A percentile compares a stretch with the other conserved stretches of the same genome.
These are phyloP conservation scores for Plasmodium berghei DNA, from an alignment of 169 alveolate genomes.

Conservation along the genomic window DNA sequence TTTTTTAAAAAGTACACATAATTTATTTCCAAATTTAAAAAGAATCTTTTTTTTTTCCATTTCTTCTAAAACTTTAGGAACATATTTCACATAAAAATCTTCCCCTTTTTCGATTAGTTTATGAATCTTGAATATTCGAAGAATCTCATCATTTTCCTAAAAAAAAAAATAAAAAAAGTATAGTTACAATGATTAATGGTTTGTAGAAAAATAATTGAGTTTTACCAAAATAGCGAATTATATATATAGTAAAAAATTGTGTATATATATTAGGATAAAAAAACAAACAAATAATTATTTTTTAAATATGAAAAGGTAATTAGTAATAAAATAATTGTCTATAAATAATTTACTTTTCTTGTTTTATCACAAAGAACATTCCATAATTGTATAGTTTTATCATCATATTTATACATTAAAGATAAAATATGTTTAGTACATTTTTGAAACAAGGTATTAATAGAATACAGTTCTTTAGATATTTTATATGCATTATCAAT, in stretches of 20 bases:
- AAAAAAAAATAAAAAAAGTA: background rate
- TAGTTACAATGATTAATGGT: background rate
- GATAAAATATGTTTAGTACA: slow-evolving; percentile 8
- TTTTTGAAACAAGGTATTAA: slow-evolving; percentile 20
- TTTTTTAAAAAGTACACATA: slow-evolving; percentile 44
- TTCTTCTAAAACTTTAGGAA: slow-evolving; percentile 29
- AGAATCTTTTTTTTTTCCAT: slow-evolving; percentile 35
- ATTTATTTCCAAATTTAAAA: slow-evolving; percentile 27
- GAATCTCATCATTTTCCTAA: slow-evolving; percentile 45
- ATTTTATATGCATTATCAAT: slow-evolving; percentile 44
- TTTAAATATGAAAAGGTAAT: too few relatives aligned
- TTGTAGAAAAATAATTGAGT: background rate
- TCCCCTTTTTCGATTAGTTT: slow-evolving; percentile 64
- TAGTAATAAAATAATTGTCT: too few relatives aligned
- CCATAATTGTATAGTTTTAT: slow-evolving; percentile 36
- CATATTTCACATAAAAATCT: slow-evolving; percentile 48
- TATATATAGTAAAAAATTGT: background rate
- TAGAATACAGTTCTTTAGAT: slow-evolving; percentile 39
- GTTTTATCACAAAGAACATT: slow-evolving; percentile 26
- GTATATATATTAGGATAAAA: background rate
- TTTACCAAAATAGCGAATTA: too few relatives aligned
- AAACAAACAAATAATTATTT: background rate
- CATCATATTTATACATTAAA: slow-evolving; percentile 46
- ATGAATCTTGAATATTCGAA: slow-evolving; percentile 14
- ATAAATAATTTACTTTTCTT: slow-evolving; percentile 19